Conservation (phyloP, 2,329 filamentous ascomycete genomes). For the Aspergillus ochraceus region DNA sequence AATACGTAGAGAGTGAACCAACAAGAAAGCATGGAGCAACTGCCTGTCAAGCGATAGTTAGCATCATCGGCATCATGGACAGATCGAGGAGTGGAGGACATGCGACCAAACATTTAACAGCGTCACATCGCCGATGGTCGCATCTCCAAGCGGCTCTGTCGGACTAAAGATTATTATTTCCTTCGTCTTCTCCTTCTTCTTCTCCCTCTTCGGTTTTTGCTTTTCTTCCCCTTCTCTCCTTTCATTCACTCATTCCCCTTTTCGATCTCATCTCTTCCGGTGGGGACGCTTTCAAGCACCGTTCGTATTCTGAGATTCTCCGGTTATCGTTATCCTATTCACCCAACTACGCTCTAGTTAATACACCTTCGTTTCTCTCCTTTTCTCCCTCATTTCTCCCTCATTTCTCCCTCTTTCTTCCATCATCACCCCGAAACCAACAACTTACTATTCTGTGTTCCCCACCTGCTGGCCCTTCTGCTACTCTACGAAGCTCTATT, state of each 20-base stretch:
- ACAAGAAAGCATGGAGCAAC: background rate
- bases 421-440: too few species aligned
- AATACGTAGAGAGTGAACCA: background rate
- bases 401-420: background rate
- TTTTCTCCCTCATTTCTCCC: background rate
- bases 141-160: conserved; percentile 20
- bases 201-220: background rate
- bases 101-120: conserved; percentile 17
- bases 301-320: background rate
- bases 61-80: background rate
- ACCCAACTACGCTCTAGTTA: background rate
- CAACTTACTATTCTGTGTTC: too few species aligned
- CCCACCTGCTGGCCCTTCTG: background rate
- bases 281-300: background rate
- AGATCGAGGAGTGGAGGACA: conserved; percentile 8
- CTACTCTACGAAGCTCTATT: background rate
- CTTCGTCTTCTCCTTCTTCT: background rate
- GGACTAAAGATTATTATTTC: background rate
- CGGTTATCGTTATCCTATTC: background rate
- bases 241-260: conserved; percentile 6
- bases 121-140: conserved; percentile 40
- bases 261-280: background rate
- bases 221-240: background rate
- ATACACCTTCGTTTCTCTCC: background rate
- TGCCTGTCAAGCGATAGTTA: conserved; percentile 1